Evolutionary conservation across 106 monocot species (phyloP).

Genomic region (Allium fistulosum): DNA sequence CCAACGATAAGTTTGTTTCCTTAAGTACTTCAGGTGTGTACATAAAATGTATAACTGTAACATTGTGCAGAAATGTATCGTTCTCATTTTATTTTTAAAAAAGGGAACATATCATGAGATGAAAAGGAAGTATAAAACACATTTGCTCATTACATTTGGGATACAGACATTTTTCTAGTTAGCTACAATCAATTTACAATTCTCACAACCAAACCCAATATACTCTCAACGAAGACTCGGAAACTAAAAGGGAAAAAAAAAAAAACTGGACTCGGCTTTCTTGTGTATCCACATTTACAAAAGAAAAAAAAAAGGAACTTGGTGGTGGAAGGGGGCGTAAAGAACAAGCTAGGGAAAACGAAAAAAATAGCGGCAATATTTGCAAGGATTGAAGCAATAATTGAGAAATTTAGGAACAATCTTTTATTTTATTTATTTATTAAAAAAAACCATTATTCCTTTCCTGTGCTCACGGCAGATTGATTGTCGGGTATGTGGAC

Average conservation of each 20-base stretch:
- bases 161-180: slow-evolving; percentile 26
- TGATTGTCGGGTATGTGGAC: slow-evolving; percentile 56
- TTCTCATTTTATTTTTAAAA: too few relatives aligned
- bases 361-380: neutral
- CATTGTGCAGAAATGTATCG: too few relatives aligned
- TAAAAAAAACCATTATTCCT: slow-evolving; percentile 3
- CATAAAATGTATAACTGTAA: too few relatives aligned
- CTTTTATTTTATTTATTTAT: neutral
- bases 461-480: slow-evolving; percentile 7
- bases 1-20: too few relatives aligned
- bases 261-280: neutral
- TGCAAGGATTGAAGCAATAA: neutral
- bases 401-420: too few relatives aligned
- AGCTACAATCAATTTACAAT: slow-evolving; percentile 64
- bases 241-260: slow-evolving; percentile 4
- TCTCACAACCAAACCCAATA: slow-evolving; percentile 28
- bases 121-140: neutral
- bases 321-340: neutral
- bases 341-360: neutral
- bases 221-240: slow-evolving; percentile 17
- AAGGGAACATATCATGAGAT: neutral
- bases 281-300: slow-evolving; percentile 31
- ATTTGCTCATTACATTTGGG: slow-evolving; percentile 38
- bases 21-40: too few relatives aligned
- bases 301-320: neutral